Base-by-base conservation (phyloP, 371 early-diverging fungal species). In the Mortierella sp. region DNA sequence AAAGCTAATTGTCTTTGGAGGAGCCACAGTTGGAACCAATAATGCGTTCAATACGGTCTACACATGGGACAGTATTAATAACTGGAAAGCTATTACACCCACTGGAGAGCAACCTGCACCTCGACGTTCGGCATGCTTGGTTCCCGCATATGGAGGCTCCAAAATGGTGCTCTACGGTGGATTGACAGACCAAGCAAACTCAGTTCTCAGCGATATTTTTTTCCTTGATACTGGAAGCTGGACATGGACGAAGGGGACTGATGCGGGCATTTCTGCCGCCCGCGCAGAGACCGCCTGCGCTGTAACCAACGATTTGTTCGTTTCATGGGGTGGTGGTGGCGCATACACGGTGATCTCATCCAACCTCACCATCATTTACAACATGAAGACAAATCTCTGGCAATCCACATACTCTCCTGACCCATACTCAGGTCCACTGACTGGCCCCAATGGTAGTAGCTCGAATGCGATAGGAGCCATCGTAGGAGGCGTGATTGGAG, bases 191-290 rank as follows among this genome's bases (percentile, higher is more conserved):
- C 61, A 61, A 62, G 65, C 26, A 57, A 70, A 58, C 58, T 70
- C 51, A 48, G 66, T 18, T 62, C 59, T 57, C 66, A 60, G 62
- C 44, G 75, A 70, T 43, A 66, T 75, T 15, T 66, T 56, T 21
- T 58, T 75, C 25, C 63, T 66, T 1, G 75, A 75, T n/a, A 50
- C 47, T 0, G 62, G 65, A 15, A 66, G 63, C 7, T 58, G 66
- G 67, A 75, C 70, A 2, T 75, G 75, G 75, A 70, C 70, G n/a
- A 57, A 70, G 51, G 67, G 70, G 7, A 7, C 43, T 5, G 66
- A 66, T 56, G 75, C 67, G 16, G 70, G 67, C 2, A 29, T 44
- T 0, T 23, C 55, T 19, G 62, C 21, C 45, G 71, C 67, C 4
- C 59, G 75, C 15, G 66, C 61, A 21, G 58, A 59, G 12, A 7